Evolutionary conservation across 2,329 filamentous ascomycete species (phyloP).

Genomic region (Pleurostoma richardsiae): DNA sequence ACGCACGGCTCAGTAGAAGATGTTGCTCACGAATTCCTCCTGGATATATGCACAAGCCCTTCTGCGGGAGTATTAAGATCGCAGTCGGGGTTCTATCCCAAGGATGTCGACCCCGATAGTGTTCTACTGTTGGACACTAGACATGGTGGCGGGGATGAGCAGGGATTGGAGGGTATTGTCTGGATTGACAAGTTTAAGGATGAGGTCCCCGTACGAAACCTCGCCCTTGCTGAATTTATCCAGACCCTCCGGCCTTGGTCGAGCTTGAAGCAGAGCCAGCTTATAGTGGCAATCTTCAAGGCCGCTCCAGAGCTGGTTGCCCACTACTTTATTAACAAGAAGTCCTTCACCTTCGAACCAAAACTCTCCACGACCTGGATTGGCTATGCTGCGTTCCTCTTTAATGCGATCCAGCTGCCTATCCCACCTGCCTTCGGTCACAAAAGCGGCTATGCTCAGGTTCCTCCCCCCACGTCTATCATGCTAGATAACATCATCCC

Average conservation of each 20-base stretch:
- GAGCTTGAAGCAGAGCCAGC: slow-evolving; percentile 72
- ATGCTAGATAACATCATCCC: slow-evolving; percentile 85
- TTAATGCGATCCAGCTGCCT: slow-evolving; percentile 70
- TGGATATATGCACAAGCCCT: slow-evolving; percentile 68
- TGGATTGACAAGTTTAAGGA: slow-evolving; percentile 64
- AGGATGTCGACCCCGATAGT: slow-evolving; percentile 56
- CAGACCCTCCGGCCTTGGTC: slow-evolving; percentile 79
- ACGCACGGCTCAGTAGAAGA: slow-evolving; percentile 51
- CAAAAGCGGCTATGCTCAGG: slow-evolving; percentile 51
- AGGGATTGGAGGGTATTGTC: slow-evolving; percentile 64
- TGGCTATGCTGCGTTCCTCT: slow-evolving; percentile 84
- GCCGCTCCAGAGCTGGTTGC: slow-evolving; percentile 81
- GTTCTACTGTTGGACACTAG: slow-evolving; percentile 25
- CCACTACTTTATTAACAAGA: slow-evolving; percentile 79
- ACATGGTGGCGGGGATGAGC: slow-evolving; percentile 40
- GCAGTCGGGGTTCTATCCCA: slow-evolving; percentile 80
- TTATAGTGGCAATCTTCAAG: slow-evolving; percentile 74
- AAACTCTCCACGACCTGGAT: slow-evolving; percentile 94
- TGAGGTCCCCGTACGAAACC: slow-evolving; percentile 72
- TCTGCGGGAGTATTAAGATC: slow-evolving; percentile 70
- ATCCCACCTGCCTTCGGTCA: slow-evolving; percentile 71
- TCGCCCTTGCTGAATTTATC: slow-evolving; percentile 71
- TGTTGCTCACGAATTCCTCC: slow-evolving; percentile 69
- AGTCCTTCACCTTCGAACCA: slow-evolving; percentile 79
- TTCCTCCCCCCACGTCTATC: slow-evolving; percentile 74